These are phyloP conservation scores for Brassica incana DNA, from an alignment of 345 rosid genomes.

Conservation along the genomic window DNA sequence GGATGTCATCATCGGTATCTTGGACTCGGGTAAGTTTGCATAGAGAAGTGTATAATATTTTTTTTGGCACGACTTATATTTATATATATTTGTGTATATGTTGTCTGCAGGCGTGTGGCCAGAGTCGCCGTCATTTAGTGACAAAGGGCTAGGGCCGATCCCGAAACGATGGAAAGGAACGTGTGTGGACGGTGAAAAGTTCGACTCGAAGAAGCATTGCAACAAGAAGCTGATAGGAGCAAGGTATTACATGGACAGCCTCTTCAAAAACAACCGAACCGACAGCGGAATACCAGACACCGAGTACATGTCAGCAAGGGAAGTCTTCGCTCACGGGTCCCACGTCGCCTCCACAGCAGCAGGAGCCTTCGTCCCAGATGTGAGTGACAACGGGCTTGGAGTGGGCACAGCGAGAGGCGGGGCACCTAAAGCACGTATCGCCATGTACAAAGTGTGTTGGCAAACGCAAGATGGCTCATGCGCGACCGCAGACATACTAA, in stretches of 20 bases:
- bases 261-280: slow-evolving; percentile 20
- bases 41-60: not conserved
- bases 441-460: slow-evolving; percentile 58
- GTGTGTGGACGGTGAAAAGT: slow-evolving; percentile 19
- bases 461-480: not conserved
- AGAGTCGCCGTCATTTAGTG: slow-evolving; percentile 16
- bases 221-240: slow-evolving; percentile 59
- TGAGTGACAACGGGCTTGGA: slow-evolving; percentile 42
- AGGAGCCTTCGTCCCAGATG: slow-evolving; percentile 44
- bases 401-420: slow-evolving; percentile 50
- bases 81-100: not conserved
- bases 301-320: slow-evolving; percentile 55
- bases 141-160: slow-evolving; percentile 28
- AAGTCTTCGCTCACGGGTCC: slow-evolving; percentile 53
- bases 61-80: not conserved
- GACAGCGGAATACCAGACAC: slow-evolving; percentile 17
- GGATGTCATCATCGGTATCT: slow-evolving; percentile 60
- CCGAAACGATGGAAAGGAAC: slow-evolving; percentile 31
- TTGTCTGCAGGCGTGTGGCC: slow-evolving; percentile 31
- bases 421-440: slow-evolving; percentile 52
- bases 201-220: slow-evolving; percentile 38
- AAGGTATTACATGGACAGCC: slow-evolving; percentile 40
- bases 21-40: slow-evolving; percentile 53
- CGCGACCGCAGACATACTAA: slow-evolving; percentile 42
- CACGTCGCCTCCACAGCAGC: slow-evolving; percentile 59